Evolutionary conservation across 2,329 filamentous ascomycete genomes (phyloP).

Genomic region (Aspergillus tamarii): DNA sequence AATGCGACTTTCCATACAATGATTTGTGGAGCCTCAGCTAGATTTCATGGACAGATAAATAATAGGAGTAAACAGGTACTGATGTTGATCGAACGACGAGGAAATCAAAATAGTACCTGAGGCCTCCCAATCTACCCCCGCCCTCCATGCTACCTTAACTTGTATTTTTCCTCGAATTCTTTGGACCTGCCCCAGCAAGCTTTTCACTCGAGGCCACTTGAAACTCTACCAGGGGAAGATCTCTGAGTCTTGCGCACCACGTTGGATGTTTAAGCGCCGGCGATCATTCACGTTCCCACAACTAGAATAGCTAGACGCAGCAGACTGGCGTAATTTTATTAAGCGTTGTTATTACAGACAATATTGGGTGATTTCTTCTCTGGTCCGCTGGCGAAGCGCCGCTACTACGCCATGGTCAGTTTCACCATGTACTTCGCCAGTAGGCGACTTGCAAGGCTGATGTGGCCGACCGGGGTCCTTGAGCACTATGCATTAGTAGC

Average conservation of each 20-base stretch:
- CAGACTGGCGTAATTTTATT: not conserved
- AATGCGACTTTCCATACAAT: not conserved
- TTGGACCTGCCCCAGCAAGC: not conserved
- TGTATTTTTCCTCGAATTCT: not conserved
- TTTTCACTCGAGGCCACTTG: not conserved
- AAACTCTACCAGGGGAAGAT: not conserved
- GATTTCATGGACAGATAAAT: no score
- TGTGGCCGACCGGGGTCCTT: not conserved
- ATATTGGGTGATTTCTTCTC: not conserved
- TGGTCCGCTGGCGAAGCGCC: not conserved
- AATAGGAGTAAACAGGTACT: not conserved
- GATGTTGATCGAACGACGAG: not conserved
- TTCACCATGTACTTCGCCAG: not conserved
- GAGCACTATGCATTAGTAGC: not conserved
- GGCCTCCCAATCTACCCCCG: not conserved
- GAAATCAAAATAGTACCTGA: not conserved
- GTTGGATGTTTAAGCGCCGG: slow-evolving; percentile 4
- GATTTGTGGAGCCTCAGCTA: not conserved
- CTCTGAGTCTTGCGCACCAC: not conserved
- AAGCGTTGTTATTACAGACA: no score
- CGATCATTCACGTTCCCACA: not conserved
- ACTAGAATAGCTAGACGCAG: not conserved
- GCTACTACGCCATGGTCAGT: not conserved
- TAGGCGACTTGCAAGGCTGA: slow-evolving; percentile 16
- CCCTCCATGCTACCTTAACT: not conserved